Conservation (phyloP, 1,284 basidiomycete genomes). For the Rhodotorula sp. region DNA sequence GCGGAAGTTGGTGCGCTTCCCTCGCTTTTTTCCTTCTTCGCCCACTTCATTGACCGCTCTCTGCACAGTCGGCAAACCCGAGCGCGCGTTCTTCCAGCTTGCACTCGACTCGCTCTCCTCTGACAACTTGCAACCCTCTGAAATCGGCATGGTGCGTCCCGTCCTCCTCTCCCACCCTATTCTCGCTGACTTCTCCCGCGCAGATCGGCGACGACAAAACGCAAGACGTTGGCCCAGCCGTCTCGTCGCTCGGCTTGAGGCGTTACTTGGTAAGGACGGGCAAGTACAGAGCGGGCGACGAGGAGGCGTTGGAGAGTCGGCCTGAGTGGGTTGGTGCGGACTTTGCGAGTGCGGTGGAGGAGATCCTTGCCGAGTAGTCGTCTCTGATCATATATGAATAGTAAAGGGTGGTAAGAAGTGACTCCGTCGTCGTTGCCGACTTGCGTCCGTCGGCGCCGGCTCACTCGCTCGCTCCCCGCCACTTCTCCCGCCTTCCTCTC, state of each 20-base stretch:
- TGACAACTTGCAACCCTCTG: conserved; percentile 39
- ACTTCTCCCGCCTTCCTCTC: too few relatives aligned
- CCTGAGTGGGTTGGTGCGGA: conserved; percentile 21
- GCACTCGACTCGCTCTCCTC: conserved; percentile 56
- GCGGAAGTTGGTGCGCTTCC: conserved; percentile 54
- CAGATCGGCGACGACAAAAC: conserved; percentile 64
- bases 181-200: not conserved
- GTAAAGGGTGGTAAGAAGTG: too few relatives aligned
- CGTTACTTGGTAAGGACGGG: conserved; percentile 72
- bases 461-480: not conserved
- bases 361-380: conserved; percentile 3
- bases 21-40: too few relatives aligned
- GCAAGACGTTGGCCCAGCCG: conserved; percentile 71
- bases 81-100: conserved; percentile 59
- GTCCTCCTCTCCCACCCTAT: too few relatives aligned
- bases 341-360: conserved; percentile 24
- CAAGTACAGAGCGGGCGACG: conserved; percentile 63
- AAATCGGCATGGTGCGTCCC: conserved; percentile 56
- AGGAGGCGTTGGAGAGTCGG: conserved; percentile 42
- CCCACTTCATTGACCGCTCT: too few relatives aligned
- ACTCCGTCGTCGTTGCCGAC: too few relatives aligned
- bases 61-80: conserved; percentile 62
- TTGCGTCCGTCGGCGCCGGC: not conserved
- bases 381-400: too few relatives aligned
- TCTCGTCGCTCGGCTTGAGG: conserved; percentile 71